Evolutionary conservation across 768 basidiomycete genomes (phyloP), one percentile per base, ranked within the genome.

Genomic region (Mrakia hoshinonis): DNA sequence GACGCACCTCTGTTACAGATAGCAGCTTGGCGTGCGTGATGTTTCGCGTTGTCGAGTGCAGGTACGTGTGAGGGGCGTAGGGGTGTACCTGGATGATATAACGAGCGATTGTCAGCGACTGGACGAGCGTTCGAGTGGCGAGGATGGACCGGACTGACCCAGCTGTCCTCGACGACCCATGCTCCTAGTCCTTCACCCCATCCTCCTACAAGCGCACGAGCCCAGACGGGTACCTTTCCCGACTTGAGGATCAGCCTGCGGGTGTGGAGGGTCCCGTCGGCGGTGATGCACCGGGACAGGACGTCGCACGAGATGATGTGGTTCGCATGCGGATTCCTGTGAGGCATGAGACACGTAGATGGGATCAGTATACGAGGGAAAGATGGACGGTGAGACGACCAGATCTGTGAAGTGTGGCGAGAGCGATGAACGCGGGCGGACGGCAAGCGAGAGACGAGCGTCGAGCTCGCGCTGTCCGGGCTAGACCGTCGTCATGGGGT

Each of bases 251-350:
- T 72, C 34, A 72, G 63, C 15, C 70, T 43, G 18, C 63, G 65
- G 38, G 70, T 72, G 54, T 61, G 65, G 20, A 72, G 55, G 43
- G 70, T 72, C 26, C 70, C 70, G n/a, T 67, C 64, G 18, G 49
- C 31, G 12, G 64, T 67, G 31, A 71, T 62, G 38, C 20, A 38
- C 26, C 70, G 36, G 3, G 54, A 48, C 15, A 72, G 70, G 6
- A 72, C 70, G 26, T 72, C 70, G n/a, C 51, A 52, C 24, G 64
- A 67, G 54, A 72, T 58, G 54, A 72, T 72, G 63, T 72, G 70
- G 3, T 31, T 26, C 1, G 70, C 65, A 31, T 55, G 54, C 38
- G 52, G 70, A 47, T 72, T 72, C 36, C 58, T 61, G 36, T 11
- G 7, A 26, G 24, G 6, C 12, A 5, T 11, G 10, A n/a, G 24